These are phyloP conservation scores for Yarrowia osloensis DNA, from an alignment of 805 yeast species.

Conservation along the genomic window DNA sequence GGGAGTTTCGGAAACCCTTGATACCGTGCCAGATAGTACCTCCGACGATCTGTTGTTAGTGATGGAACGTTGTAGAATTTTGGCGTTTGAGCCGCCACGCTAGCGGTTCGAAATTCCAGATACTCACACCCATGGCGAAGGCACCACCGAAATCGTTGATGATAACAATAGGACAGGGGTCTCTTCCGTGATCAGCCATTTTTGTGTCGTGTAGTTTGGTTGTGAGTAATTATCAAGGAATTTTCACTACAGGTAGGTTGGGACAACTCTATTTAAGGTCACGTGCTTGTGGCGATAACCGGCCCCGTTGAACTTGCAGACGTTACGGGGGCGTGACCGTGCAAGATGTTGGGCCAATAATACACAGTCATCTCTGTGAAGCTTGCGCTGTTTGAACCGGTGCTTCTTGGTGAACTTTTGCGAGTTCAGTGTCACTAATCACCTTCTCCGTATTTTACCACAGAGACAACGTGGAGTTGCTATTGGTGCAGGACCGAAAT, in stretches of 20 bases:
- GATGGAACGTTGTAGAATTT: slow-evolving; percentile 16
- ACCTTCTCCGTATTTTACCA: too few species aligned
- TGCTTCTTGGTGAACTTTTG: too few species aligned
- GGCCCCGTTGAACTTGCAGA: too few species aligned
- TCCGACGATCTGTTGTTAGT: slow-evolving; percentile 62
- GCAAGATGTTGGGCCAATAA: too few species aligned
- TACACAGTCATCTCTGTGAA: too few species aligned
- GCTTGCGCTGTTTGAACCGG: too few species aligned
- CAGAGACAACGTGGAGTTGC: background rate
- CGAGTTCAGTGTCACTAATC: too few species aligned
- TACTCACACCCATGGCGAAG: slow-evolving; percentile 88
- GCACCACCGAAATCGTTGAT: slow-evolving; percentile 98
- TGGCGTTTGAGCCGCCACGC: background rate
- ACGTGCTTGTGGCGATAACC: slow-evolving; percentile 12
- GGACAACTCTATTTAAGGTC: slow-evolving; percentile 10
- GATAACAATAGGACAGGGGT: slow-evolving; percentile 97
- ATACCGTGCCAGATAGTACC: slow-evolving; percentile 99
- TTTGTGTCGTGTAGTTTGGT: slow-evolving; percentile 17
- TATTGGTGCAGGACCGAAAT: background rate
- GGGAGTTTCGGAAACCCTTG: slow-evolving; percentile 97
- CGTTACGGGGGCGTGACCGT: too few species aligned
- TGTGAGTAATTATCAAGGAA: slow-evolving; percentile 23
- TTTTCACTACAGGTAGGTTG: slow-evolving; percentile 25
- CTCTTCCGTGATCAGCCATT: slow-evolving; percentile 83
- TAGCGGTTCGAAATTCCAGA: background rate